Conservation (phyloP, 2,329 filamentous ascomycete species). For the Cytospora leucostoma region DNA sequence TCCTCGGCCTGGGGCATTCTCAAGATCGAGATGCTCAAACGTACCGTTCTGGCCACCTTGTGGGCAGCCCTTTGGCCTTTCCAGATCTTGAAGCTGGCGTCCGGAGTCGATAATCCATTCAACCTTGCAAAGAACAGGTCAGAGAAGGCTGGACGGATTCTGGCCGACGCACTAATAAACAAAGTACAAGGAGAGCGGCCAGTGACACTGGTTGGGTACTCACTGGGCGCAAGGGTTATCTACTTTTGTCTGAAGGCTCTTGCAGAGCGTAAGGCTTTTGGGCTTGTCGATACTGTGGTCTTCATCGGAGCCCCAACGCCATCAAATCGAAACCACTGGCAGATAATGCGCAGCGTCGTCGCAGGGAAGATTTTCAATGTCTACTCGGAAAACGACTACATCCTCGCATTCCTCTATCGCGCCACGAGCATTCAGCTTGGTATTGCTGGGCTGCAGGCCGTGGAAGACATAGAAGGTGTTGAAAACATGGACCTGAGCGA, state of each 20-base stretch:
- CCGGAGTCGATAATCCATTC: constrained; percentile 80
- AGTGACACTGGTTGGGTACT: constrained; percentile 80
- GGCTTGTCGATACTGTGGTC: constrained; percentile 79
- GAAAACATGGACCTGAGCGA: constrained; percentile 56
- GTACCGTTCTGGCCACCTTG: constrained; percentile 68
- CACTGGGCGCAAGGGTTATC: constrained; percentile 77
- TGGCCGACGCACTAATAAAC: constrained; percentile 82
- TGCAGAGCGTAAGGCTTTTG: constrained; percentile 77
- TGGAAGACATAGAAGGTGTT: constrained; percentile 67
- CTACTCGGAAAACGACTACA: constrained; percentile 83
- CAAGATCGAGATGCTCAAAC: constrained; percentile 73
- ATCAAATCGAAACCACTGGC: constrained; percentile 72
- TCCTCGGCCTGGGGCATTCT: constrained; percentile 75
- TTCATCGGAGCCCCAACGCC: constrained; percentile 81
- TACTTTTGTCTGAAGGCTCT: constrained; percentile 78
- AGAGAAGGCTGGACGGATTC: constrained; percentile 76
- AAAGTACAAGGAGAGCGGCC: constrained; percentile 79
- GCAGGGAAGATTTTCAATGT: constrained; percentile 84
- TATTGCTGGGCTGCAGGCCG: constrained; percentile 77
- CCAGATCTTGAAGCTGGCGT: constrained; percentile 64
- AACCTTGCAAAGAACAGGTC: constrained; percentile 73
- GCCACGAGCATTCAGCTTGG: constrained; percentile 81
- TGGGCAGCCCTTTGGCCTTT: constrained; percentile 71
- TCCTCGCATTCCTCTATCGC: constrained; percentile 85
- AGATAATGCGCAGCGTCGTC: constrained; percentile 74